These are phyloP conservation scores for Silene coronaria DNA, from an alignment of 179 eudicot genomes.

Conservation along the genomic window DNA sequence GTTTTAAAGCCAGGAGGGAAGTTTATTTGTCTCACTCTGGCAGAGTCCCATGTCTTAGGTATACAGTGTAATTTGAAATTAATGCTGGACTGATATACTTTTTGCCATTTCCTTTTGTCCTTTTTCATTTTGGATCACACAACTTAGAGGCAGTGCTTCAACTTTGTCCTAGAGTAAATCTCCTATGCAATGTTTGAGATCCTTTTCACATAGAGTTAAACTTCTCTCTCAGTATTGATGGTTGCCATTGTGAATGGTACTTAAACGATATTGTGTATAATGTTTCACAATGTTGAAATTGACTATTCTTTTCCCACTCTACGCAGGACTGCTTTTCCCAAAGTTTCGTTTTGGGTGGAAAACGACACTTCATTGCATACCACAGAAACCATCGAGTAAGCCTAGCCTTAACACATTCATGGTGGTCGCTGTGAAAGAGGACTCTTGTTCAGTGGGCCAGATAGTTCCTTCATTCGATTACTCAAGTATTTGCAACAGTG, in stretches of 20 bases:
- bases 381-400: slow-evolving; percentile 46
- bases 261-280: slow-evolving; percentile 3
- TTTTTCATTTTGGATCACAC: neutral
- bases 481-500: slow-evolving; percentile 30
- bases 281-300: neutral
- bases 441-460: slow-evolving; percentile 35
- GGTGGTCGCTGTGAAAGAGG: slow-evolving; percentile 67
- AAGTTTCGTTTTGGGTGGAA: slow-evolving; percentile 87
- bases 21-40: slow-evolving; percentile 84
- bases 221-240: neutral
- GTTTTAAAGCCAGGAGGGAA: slow-evolving; percentile 70
- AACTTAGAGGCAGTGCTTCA: neutral
- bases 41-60: slow-evolving; percentile 91
- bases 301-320: neutral
- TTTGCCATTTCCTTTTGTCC: neutral
- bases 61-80: slow-evolving; percentile 21
- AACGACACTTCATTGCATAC: slow-evolving; percentile 55
- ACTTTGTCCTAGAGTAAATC: neutral
- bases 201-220: neutral
- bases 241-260: slow-evolving; percentile 3
- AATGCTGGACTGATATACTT: neutral
- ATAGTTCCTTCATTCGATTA: slow-evolving; percentile 44
- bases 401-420: slow-evolving; percentile 63
- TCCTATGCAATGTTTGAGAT: neutral
- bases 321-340: slow-evolving; percentile 66